These are phyloP conservation scores for Crataegus laevigata DNA, from an alignment of 306 rosid genomes.

Conservation along the genomic window DNA sequence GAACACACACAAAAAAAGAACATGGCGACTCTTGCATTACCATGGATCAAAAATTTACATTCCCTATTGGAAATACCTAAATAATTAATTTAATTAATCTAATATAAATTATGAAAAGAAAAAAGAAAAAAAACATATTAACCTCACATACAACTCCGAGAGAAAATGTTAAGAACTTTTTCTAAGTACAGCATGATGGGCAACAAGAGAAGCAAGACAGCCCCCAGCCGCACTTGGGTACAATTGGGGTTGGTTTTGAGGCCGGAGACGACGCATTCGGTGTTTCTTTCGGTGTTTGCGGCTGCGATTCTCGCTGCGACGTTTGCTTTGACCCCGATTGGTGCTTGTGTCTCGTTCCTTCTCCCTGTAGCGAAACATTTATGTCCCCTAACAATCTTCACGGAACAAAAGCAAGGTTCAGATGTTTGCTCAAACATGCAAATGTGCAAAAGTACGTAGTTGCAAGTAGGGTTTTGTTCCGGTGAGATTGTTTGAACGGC, in stretches of 20 bases:
- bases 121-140: neutral
- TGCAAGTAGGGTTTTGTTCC: neutral
- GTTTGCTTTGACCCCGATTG: neutral
- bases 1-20: neutral
- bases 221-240: constrained; percentile 21
- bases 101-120: neutral
- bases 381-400: constrained; percentile 45
- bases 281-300: constrained; percentile 15
- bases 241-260: constrained; percentile 4
- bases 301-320: neutral
- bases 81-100: neutral
- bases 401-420: constrained; percentile 15
- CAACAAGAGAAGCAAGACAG: constrained; percentile 54
- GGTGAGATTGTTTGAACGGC: neutral
- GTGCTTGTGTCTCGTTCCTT: constrained; percentile 15
- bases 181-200: constrained; percentile 10
- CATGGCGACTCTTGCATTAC: neutral
- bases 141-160: constrained; percentile 14
- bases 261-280: constrained; percentile 11
- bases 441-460: neutral
- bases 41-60: neutral
- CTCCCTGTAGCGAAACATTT: constrained; percentile 23
- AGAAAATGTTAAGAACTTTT: neutral
- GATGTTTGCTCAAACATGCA: constrained; percentile 6
- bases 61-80: neutral